These are phyloP conservation scores for Tulasnella sp. DNA, from an alignment of 768 basidiomycete genomes.

Conservation along the genomic window DNA sequence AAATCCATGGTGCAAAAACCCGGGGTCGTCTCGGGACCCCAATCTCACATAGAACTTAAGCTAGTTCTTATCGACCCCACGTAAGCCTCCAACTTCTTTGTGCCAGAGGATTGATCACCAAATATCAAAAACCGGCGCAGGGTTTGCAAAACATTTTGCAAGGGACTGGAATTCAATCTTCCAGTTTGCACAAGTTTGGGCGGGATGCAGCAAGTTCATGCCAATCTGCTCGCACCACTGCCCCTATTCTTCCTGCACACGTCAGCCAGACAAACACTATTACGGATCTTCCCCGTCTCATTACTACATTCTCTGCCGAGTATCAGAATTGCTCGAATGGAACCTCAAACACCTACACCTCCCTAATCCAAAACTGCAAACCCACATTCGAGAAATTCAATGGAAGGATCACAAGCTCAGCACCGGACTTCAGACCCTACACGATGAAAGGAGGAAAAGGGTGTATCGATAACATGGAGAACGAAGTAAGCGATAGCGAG, in stretches of 20 bases:
- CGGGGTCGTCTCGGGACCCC: constrained; percentile 17
- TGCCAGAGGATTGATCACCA: too few species aligned
- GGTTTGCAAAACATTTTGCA: too few species aligned
- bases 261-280: constrained; percentile 8
- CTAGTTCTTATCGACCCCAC: constrained; percentile 34
- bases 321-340: constrained; percentile 4
- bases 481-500: too few species aligned
- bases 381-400: constrained; percentile 11
- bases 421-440: constrained; percentile 11
- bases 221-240: constrained; percentile 8
- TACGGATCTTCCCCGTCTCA: constrained; percentile 10
- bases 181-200: constrained; percentile 15
- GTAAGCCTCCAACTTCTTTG: too few species aligned
- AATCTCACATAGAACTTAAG: too few species aligned
- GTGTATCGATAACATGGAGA: too few species aligned
- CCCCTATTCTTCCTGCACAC: too few species aligned
- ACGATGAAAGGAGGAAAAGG: constrained; percentile 10
- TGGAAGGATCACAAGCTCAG: constrained; percentile 1
- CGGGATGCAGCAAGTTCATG: constrained; percentile 3
- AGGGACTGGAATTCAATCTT: neutral
- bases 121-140: too few species aligned
- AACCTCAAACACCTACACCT: neutral
- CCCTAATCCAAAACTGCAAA: constrained; percentile 10
- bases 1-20: constrained; percentile 25
- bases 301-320: constrained; percentile 9